Percentiles rank a stretch among this genome's conserved stretches.
These are phyloP conservation scores for Cercospora sojina DNA, from an alignment of 2,329 filamentous ascomycete genomes.

Conservation along the genomic window DNA sequence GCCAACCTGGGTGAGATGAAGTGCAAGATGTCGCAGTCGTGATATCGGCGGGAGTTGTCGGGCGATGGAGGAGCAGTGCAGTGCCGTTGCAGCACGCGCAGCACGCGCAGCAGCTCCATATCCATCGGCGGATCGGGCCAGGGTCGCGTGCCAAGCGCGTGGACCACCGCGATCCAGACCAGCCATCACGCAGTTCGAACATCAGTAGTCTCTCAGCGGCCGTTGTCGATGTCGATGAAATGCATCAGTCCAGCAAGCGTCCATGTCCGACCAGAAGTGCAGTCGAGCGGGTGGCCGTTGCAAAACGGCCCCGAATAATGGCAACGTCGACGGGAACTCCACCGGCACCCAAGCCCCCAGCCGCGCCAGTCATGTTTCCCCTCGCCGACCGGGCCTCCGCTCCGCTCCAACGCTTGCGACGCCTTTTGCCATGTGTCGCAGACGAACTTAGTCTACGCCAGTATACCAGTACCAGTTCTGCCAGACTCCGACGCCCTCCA, in stretches of 20 bases:
- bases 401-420: not conserved
- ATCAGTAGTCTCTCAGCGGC: not conserved
- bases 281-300: not conserved
- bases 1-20: not conserved
- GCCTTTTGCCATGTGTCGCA: not conserved
- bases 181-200: not conserved
- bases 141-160: conserved; percentile 1
- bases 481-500: not conserved
- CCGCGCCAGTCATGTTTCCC: not conserved
- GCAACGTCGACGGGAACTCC: not conserved
- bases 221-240: not conserved
- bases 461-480: not conserved
- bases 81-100: not conserved
- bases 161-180: conserved; percentile 3
- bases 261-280: not conserved
- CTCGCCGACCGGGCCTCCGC: not conserved
- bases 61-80: not conserved
- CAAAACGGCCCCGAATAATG: conserved; percentile 3
- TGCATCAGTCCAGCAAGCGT: not conserved
- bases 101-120: not conserved
- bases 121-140: not conserved
- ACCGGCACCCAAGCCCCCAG: not conserved
- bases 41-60: not conserved
- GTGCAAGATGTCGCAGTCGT: not conserved
- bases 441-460: not conserved